phyloP scores from a whole-genome alignment of 148 eudicot species.

The Persicaria maculosa region DNA sequence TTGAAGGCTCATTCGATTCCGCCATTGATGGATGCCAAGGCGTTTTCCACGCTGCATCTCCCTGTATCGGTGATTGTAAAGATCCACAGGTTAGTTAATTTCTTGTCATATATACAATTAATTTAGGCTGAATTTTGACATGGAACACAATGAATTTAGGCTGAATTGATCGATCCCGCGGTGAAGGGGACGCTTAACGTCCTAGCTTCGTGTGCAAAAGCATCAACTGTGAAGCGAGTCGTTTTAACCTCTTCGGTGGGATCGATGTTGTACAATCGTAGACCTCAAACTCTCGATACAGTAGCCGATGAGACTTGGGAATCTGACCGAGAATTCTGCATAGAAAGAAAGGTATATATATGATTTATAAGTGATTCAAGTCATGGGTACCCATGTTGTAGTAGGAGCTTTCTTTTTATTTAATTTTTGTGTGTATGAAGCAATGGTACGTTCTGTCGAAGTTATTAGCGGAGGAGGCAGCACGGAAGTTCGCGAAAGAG shows the following conservation, averaged over 20 bases:
- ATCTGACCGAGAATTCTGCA: background rate
- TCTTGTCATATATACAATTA: background rate
- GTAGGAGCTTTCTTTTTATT: no score
- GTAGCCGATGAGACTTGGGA: constrained; percentile 47
- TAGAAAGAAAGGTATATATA: background rate
- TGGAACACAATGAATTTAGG: constrained; percentile 15
- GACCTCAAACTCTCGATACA: constrained; percentile 23
- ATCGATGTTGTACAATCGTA: constrained; percentile 30
- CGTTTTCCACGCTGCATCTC: constrained; percentile 55
- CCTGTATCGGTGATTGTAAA: constrained; percentile 23
- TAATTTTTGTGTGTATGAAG: no score
- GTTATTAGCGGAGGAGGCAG: no score
- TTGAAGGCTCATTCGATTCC: constrained; percentile 50
- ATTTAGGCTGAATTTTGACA: no score
- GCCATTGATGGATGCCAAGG: constrained; percentile 43
- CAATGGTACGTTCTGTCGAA: no score
- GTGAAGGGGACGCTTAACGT: constrained; percentile 70
- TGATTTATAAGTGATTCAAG: no score
- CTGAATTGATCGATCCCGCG: constrained; percentile 59
- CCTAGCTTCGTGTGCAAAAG: constrained; percentile 43
- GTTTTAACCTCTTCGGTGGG: constrained; percentile 58
- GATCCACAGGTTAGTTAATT: constrained; percentile 36
- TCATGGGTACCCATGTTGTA: no score
- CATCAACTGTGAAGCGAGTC: constrained; percentile 37
- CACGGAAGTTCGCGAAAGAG: no score